These are phyloP conservation scores for Amanita phalloides DNA, from an alignment of 768 basidiomycete genomes.

Conservation along the genomic window DNA sequence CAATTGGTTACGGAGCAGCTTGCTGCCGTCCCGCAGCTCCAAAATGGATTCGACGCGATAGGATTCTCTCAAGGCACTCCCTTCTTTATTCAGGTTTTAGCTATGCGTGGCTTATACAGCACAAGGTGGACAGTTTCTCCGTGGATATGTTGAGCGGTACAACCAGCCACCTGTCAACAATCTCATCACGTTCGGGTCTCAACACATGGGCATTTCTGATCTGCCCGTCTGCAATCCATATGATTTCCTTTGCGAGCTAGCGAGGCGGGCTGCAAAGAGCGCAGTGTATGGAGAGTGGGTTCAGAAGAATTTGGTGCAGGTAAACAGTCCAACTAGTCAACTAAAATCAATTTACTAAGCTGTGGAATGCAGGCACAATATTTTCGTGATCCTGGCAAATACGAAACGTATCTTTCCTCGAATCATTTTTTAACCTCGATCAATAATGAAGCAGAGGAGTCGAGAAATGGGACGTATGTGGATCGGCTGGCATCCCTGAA, in stretches of 20 bases:
- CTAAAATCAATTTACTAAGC: neutral
- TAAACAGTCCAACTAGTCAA: constrained; percentile 12
- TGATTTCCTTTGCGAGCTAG: constrained; percentile 63
- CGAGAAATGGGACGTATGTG: constrained; percentile 50
- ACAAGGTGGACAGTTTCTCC: constrained; percentile 72
- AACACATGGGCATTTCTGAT: constrained; percentile 81
- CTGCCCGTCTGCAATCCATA: constrained; percentile 51
- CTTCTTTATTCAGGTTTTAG: neutral
- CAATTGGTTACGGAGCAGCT: constrained; percentile 56
- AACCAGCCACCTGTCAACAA: constrained; percentile 69
- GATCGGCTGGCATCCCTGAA: constrained; percentile 49
- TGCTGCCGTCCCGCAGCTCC: constrained; percentile 48
- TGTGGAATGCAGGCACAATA: constrained; percentile 60
- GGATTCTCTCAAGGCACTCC: constrained; percentile 73
- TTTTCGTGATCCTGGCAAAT: constrained; percentile 60
- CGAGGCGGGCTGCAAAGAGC: constrained; percentile 45
- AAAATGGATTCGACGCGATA: constrained; percentile 71
- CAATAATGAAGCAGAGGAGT: constrained; percentile 61
- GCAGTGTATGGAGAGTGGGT: constrained; percentile 71
- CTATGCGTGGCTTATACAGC: neutral
- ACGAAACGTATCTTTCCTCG: constrained; percentile 44
- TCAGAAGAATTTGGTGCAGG: constrained; percentile 68
- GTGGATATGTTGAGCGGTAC: constrained; percentile 73
- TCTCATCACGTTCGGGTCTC: constrained; percentile 80
- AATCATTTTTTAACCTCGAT: constrained; percentile 65